Evolutionary conservation across 768 basidiomycete genomes (phyloP).

Genomic region (Suillus subaureus): DNA sequence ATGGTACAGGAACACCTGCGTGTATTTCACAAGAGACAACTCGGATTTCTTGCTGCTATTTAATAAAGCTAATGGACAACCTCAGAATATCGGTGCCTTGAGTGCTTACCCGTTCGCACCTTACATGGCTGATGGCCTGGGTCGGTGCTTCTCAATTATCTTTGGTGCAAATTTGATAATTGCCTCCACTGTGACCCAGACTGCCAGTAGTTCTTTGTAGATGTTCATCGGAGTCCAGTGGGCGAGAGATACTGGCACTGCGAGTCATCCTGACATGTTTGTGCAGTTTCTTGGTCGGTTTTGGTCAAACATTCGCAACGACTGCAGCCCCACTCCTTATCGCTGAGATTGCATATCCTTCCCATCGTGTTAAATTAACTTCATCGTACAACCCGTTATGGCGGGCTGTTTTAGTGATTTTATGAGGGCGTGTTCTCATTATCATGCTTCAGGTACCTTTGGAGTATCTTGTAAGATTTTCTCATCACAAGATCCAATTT

Average conservation of each 20-base stretch:
- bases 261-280: too few species aligned
- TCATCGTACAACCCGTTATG: conserved; percentile 37
- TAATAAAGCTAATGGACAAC: too few species aligned
- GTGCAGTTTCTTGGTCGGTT: too few species aligned
- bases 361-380: conserved; percentile 47
- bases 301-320: conserved; percentile 40
- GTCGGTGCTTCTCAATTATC: too few species aligned
- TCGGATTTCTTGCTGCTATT: too few species aligned
- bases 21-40: conserved; percentile 11
- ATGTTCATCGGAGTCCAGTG: conserved; percentile 49
- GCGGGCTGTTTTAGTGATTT: conserved; percentile 25
- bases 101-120: conserved; percentile 32
- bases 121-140: too few species aligned
- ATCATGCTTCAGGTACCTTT: conserved; percentile 33
- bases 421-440: conserved; percentile 10
- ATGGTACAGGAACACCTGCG: conserved; percentile 74
- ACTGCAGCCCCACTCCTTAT: conserved; percentile 51
- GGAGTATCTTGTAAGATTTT: conserved; percentile 34
- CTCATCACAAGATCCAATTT: background rate
- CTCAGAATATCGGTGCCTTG: too few species aligned
- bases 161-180: conserved; percentile 27
- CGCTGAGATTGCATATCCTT: conserved; percentile 53
- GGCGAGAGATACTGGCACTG: conserved; percentile 17
- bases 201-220: conserved; percentile 39
- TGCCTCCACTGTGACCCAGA: conserved; percentile 42